A percentile compares a stretch with the other conserved stretches of the same genome.
Evolutionary conservation across 768 basidiomycete species (phyloP).

Genomic region (Amanita rimosa): DNA sequence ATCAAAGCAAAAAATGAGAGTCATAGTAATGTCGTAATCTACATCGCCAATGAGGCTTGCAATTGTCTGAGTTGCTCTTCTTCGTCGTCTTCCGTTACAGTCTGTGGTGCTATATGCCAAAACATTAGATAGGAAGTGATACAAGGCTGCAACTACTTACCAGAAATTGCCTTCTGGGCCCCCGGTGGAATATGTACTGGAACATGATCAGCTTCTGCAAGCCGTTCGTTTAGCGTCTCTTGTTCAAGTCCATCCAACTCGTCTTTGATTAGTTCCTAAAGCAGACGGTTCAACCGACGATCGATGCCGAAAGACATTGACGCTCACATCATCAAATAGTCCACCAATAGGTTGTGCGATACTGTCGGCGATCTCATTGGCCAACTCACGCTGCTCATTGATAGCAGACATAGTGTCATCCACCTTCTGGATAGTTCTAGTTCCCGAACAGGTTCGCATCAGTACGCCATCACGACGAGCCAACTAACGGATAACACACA

Average conservation of each 20-base stretch:
- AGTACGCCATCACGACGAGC: background rate
- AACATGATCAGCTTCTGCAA: constrained; percentile 81
- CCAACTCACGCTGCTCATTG: constrained; percentile 83
- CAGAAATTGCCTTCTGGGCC: constrained; percentile 12
- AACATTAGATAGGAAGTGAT: background rate
- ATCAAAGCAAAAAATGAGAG: constrained; percentile 2
- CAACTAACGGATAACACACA: constrained; percentile 43
- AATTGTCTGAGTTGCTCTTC: constrained; percentile 81
- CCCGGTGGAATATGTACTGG: constrained; percentile 76
- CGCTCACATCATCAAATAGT: constrained; percentile 31
- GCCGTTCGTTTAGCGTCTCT: constrained; percentile 73
- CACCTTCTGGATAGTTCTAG: constrained; percentile 78
- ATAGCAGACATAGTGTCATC: constrained; percentile 83
- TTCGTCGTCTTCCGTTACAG: constrained; percentile 75
- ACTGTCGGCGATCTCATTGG: constrained; percentile 84
- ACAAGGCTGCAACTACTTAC: background rate
- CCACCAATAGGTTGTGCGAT: constrained; percentile 56
- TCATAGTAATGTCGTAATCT: constrained; percentile 12
- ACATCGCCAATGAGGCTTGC: constrained; percentile 85
- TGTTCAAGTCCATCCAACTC: constrained; percentile 86
- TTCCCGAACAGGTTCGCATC: background rate
- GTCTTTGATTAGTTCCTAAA: constrained; percentile 62
- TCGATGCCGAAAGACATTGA: constrained; percentile 52
- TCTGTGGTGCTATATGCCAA: constrained; percentile 15
- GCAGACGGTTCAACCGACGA: constrained; percentile 2